These are phyloP conservation scores for Ceratobasidium papillatum DNA, from an alignment of 1,284 basidiomycete species.

Conservation along the genomic window DNA sequence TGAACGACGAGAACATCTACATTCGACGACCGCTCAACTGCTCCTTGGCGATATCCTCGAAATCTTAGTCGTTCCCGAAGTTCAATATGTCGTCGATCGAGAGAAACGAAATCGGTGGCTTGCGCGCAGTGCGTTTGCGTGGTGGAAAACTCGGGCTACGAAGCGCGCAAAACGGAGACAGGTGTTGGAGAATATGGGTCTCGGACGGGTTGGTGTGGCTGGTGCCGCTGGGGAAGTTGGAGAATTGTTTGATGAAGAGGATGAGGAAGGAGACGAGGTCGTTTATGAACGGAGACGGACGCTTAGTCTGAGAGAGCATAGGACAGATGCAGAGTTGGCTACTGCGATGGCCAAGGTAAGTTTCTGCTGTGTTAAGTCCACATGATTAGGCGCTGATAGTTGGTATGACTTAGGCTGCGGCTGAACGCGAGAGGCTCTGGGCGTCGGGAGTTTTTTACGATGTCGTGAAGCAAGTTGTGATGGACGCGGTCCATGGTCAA, in stretches of 20 bases:
- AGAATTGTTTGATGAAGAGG: slow-evolving; percentile 33
- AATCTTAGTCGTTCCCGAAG: slow-evolving; percentile 32
- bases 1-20: background rate
- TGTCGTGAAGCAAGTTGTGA: slow-evolving; percentile 1
- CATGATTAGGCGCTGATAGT: background rate
- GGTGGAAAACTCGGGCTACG: slow-evolving; percentile 27
- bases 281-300: slow-evolving; percentile 17
- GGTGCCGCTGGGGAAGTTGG: slow-evolving; percentile 38
- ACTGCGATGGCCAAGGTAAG: slow-evolving; percentile 37
- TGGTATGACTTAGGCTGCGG: slow-evolving; percentile 8
- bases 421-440: slow-evolving; percentile 35
- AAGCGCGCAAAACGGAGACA: slow-evolving; percentile 34
- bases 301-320: slow-evolving; percentile 21
- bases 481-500: background rate
- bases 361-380: background rate
- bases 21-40: slow-evolving; percentile 17
- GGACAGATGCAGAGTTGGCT: slow-evolving; percentile 32
- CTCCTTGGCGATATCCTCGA: slow-evolving; percentile 30
- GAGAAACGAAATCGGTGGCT: slow-evolving; percentile 17
- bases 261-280: slow-evolving; percentile 9
- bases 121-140: background rate
- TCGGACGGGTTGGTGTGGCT: slow-evolving; percentile 33
- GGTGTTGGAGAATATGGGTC: slow-evolving; percentile 40
- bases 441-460: slow-evolving; percentile 35
- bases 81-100: slow-evolving; percentile 20